Base-by-base conservation (phyloP, 164 flowering plant genomes). In the Stephania japonica region DNA sequence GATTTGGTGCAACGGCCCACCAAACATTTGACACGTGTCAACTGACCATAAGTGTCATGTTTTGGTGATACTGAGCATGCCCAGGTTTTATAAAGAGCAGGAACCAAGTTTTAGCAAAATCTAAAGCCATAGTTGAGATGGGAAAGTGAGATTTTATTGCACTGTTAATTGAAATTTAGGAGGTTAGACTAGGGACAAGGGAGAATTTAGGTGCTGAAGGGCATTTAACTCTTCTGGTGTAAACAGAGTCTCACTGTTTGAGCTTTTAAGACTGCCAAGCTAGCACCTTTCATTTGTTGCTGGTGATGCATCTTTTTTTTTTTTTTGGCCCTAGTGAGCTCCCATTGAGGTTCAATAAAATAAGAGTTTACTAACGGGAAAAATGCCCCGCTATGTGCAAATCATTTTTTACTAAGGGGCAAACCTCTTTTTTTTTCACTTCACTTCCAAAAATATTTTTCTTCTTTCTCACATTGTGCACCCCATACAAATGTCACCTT, bases 221-320 rank as follows among this genome's bases (percentile, higher is more conserved):
- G 71, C 70, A 73, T 73, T 73, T 41, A 73, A 32, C 67, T 53
- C 50, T 67, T 73, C 75, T 66, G 70, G 23, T 50, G 24, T 23
- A 6, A 38, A 27, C 65, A 73, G 49, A 66, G 50, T 10, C 63
- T 27, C 38, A 32, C 38, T 8, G 70, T 43, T 42, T 68, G 56
- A 43, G 44, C 24, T 59, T 59, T 59, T 10, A 59, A 59, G 64
- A 21, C 63, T 47, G 12, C 53, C 53, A 47, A 47, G 53, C 12
- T 9, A 11, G 10, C 53, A 47, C 53, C 53, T 47, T 12, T 12
- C 16, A 47, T 47, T 47, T 47, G 16, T 16, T 11, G 3, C 53
- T 47, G 53, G 4, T 12, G 16, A 47, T 1, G 53, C 18, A 8
- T 47, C 11, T 16, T 9, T 16, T 32, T 32, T 32, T 32, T 32